Base-by-base conservation (phyloP, 2,329 filamentous ascomycete species). In the Colletotrichum cordylinicola region DNA sequence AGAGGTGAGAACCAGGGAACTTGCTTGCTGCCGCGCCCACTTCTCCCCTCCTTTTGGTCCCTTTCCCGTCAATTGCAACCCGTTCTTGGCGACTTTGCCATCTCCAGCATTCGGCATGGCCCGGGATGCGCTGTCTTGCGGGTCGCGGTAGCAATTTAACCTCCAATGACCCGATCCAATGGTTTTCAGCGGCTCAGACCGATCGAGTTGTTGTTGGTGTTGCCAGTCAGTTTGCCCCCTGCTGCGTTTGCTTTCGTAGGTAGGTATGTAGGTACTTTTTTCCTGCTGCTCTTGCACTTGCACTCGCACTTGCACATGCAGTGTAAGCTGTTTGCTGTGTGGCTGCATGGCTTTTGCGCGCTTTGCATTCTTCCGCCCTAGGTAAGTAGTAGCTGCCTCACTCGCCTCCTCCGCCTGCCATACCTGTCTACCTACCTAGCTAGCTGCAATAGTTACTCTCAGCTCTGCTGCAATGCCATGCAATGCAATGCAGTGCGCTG, bases 91-190 rank as follows among this genome's bases (percentile, higher is more conserved):
- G 37, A 8, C 29, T 72, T 43, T 27, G n/a, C 56, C 24, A 56
- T 31, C 31, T 52, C 58, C 58, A 56, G 10, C 16, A 31, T 16
- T 68, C 73, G 64, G 70, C 43, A 58, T 73, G 70, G 43, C 55
- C 73, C 43, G 70, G 70, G 64, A 69, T 68, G 13, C 29, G 56
- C 39, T 43, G 52, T 39, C 12, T 37, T 72, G 35, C 43, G 33
- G 62, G n/a, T 56, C 43, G 29, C 58, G 64, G 70, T 58, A 16
- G 21, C 18, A 67, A 60, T 75, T 73, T 69, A 75, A 69, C 73
- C 70, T 75, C 64, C 56, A 75, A 75, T 73, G 70, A 68, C 48
- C 73, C 70, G 64, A 75, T 68, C 64, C 73, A 75, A 75, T 75
- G 64, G 58, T 65, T 73, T 65, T 48, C 21, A 73, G 48, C 58